A percentile compares a stretch with the other conserved stretches of the same genome.
Conservation (phyloP, 805 yeast species). For the Tetrapisispora nanseiensis region DNA sequence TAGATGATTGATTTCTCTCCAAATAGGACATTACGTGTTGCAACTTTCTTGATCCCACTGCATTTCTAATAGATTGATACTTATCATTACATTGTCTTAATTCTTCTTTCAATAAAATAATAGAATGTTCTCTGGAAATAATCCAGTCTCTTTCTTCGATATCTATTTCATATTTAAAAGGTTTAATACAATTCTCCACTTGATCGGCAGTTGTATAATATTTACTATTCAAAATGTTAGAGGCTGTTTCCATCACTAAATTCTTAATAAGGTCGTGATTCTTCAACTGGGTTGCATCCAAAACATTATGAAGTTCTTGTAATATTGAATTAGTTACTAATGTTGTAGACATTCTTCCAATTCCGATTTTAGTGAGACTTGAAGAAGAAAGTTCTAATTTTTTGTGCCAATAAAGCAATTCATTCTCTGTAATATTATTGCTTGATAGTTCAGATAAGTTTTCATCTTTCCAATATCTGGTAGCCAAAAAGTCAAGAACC, state of each 20-base stretch:
- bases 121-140: conserved; percentile 68
- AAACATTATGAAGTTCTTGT: conserved; percentile 65
- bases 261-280: conserved; percentile 81
- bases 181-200: conserved; percentile 96
- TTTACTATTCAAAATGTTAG: conserved; percentile 62
- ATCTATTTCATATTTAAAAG: conserved; percentile 94
- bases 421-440: conserved; percentile 41
- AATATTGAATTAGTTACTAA: conserved; percentile 72
- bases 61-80: conserved; percentile 46
- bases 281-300: conserved; percentile 63
- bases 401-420: conserved; percentile 69
- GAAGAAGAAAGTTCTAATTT: conserved; percentile 79
- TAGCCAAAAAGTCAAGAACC: conserved; percentile 77
- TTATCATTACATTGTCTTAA: conserved; percentile 68
- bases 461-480: conserved; percentile 77
- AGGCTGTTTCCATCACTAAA: conserved; percentile 78
- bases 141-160: conserved; percentile 94
- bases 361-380: conserved; percentile 81
- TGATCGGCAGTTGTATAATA: conserved; percentile 93
- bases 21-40: conserved; percentile 72
- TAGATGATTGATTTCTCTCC: conserved; percentile 25
- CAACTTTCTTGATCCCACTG: conserved; percentile 77
- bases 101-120: conserved; percentile 70
- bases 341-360: conserved; percentile 82
- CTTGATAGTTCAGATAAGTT: conserved; percentile 39